Percentiles rank a stretch among this genome's conserved stretches.
phyloP scores from a whole-genome alignment of 75 land plant species.

The Cunninghamia lanceolata region DNA sequence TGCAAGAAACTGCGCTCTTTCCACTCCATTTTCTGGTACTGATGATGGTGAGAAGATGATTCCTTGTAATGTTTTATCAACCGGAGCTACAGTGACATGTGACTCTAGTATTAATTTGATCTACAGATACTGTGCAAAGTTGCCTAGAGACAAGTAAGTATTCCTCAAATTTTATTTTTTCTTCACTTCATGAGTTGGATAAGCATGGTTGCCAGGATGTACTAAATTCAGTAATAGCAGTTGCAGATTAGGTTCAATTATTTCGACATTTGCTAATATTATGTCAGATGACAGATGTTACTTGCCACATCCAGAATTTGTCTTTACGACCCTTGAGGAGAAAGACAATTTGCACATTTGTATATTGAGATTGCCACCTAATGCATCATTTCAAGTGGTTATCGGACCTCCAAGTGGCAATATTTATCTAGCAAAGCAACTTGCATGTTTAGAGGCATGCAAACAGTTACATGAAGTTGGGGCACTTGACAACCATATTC shows the following conservation, averaged over 20 bases:
- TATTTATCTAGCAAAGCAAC: constrained; percentile 52
- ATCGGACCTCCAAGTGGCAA: constrained; percentile 39
- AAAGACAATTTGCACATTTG: constrained; percentile 35
- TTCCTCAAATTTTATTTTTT: background rate
- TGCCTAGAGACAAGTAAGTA: constrained; percentile 68
- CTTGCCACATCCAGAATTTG: constrained; percentile 58
- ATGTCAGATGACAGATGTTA: constrained; percentile 36
- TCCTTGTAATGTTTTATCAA: constrained; percentile 44
- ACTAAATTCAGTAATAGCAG: background rate
- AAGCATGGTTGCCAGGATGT: background rate
- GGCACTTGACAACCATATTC: constrained; percentile 70
- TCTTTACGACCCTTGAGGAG: constrained; percentile 13
- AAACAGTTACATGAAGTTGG: constrained; percentile 63
- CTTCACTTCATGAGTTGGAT: background rate
- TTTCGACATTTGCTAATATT: background rate
- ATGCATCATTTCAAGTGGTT: constrained; percentile 61
- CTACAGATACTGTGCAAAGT: constrained; percentile 57
- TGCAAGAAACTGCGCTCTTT: constrained; percentile 35
- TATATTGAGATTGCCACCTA: constrained; percentile 66
- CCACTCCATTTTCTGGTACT: constrained; percentile 8
- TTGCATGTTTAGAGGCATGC: constrained; percentile 87
- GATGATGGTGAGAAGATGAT: constrained; percentile 6
- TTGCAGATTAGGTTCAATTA: background rate
- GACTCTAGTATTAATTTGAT: constrained; percentile 59
- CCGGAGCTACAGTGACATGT: constrained; percentile 60